These are phyloP conservation scores for Thecaphora frezii DNA, from an alignment of 1,284 basidiomycete genomes.

Conservation along the genomic window DNA sequence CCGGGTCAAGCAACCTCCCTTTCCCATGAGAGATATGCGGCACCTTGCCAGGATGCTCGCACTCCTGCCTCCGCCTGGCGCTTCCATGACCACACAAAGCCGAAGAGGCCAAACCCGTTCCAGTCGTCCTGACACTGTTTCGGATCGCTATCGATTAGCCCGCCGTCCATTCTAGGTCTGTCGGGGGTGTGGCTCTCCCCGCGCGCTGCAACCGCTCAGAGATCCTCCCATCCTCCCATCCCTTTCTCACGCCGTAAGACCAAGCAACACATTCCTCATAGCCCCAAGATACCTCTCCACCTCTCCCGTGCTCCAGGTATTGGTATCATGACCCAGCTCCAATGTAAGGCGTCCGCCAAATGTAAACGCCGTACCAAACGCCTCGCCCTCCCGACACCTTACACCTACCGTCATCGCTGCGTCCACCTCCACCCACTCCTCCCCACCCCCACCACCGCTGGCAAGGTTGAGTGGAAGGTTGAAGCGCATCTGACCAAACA, in stretches of 20 bases:
- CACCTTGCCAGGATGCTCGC: too few species aligned
- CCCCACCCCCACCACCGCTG: neutral
- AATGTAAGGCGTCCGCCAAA: conserved; percentile 26
- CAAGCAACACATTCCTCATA: conserved; percentile 3
- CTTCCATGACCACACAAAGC: too few species aligned
- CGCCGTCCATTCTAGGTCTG: too few species aligned
- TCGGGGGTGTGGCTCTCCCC: too few species aligned
- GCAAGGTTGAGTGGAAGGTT: conserved; percentile 9
- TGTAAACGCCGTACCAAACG: conserved; percentile 34
- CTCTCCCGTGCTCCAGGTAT: conserved; percentile 27
- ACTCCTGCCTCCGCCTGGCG: too few species aligned
- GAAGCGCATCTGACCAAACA: conserved; percentile 3
- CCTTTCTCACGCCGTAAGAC: neutral
- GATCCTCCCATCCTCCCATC: too few species aligned
- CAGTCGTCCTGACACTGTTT: too few species aligned
- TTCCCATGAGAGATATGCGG: too few species aligned
- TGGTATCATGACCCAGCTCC: conserved; percentile 26
- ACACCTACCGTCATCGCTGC: conserved; percentile 27
- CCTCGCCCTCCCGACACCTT: conserved; percentile 24
- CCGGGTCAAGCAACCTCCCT: too few species aligned
- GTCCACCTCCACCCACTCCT: conserved; percentile 7
- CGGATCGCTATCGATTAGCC: too few species aligned
- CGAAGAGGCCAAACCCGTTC: too few species aligned
- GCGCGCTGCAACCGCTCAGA: too few species aligned
- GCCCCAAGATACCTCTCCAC: conserved; percentile 16